Evolutionary conservation across 257 asterid species (phyloP).

Genomic region (Phtheirospermum japonicum): DNA sequence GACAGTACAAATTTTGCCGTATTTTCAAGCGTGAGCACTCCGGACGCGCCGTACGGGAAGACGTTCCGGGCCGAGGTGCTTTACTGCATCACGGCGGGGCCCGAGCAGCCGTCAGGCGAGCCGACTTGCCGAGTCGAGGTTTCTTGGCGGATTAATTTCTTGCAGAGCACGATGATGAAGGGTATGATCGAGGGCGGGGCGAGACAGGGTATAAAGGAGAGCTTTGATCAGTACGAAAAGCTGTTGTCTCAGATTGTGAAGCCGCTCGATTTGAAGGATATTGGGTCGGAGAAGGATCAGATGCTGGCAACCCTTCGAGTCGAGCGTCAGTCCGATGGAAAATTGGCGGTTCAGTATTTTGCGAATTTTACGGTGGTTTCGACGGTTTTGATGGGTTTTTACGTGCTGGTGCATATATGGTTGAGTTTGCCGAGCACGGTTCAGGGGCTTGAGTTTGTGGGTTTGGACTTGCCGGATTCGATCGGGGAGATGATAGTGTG

Average conservation of each 20-base stretch:
- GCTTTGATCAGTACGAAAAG: conserved; percentile 70
- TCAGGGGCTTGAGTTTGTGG: conserved; percentile 96
- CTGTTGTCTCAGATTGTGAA: conserved; percentile 67
- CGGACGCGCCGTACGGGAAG: conserved; percentile 94
- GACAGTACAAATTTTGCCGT: conserved; percentile 74
- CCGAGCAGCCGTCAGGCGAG: conserved; percentile 87
- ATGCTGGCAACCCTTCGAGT: conserved; percentile 78
- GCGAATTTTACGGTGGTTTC: conserved; percentile 80
- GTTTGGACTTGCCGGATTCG: conserved; percentile 96
- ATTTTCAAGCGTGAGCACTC: conserved; percentile 71
- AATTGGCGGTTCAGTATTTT: conserved; percentile 80
- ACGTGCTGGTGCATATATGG: conserved; percentile 69
- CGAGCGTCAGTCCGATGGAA: conserved; percentile 79
- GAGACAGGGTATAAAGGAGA: conserved; percentile 85
- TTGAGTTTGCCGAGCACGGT: conserved; percentile 63
- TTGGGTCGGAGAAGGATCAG: conserved; percentile 87
- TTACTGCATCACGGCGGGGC: conserved; percentile 80
- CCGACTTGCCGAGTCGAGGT: conserved; percentile 67
- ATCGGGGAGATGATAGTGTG: conserved; percentile 85
- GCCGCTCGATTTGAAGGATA: conserved; percentile 67
- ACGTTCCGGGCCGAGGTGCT: conserved; percentile 75
- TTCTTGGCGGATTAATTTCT: conserved; percentile 87
- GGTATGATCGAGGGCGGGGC: conserved; percentile 97
- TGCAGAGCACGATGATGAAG: conserved; percentile 90
- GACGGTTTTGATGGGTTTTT: conserved; percentile 56